Percentiles rank a stretch among this genome's conserved stretches.
phyloP scores from a whole-genome alignment of 192 early-diverging fungal genomes.

The Geranomyces michiganensis region DNA sequence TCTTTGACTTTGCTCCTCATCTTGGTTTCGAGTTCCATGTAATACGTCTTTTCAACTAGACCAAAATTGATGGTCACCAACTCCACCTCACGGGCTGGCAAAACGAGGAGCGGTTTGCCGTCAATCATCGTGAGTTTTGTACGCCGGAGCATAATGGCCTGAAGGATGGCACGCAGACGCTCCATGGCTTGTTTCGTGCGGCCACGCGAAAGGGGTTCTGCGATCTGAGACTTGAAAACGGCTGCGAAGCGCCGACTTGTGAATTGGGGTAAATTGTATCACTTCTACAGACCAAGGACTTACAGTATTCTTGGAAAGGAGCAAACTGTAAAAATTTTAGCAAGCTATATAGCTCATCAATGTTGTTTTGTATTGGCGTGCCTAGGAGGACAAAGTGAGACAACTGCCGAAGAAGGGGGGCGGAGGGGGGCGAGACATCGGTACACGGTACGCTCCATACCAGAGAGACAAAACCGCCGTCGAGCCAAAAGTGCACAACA shows the following conservation, averaged over 20 bases:
- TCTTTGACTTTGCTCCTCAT: slow-evolving; percentile 24
- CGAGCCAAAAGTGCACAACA: slow-evolving; percentile 29
- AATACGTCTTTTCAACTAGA: slow-evolving; percentile 60
- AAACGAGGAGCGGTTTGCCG: slow-evolving; percentile 63
- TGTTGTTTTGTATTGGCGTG: slow-evolving; percentile 63
- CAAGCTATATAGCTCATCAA: slow-evolving; percentile 73
- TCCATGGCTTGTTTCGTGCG: slow-evolving; percentile 48
- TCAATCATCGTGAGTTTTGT: slow-evolving; percentile 68
- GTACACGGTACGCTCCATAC: background rate
- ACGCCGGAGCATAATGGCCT: slow-evolving; percentile 60
- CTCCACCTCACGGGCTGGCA: slow-evolving; percentile 58
- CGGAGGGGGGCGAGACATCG: background rate
- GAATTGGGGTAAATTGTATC: background rate
- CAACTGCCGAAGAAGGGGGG: background rate
- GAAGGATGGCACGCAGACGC: slow-evolving; percentile 62
- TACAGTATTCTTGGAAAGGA: slow-evolving; percentile 51
- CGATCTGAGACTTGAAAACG: slow-evolving; percentile 52
- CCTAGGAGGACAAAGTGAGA: background rate
- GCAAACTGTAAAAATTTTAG: slow-evolving; percentile 69
- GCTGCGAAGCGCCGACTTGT: slow-evolving; percentile 2
- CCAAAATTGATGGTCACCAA: slow-evolving; percentile 52
- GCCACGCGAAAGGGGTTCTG: slow-evolving; percentile 45
- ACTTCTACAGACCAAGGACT: background rate
- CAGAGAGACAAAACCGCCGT: slow-evolving; percentile 39
- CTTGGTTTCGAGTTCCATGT: slow-evolving; percentile 53